A percentile compares a stretch with the other conserved stretches of the same genome.
These are phyloP conservation scores for Aspergillus ostianus DNA, from an alignment of 495 filamentous ascomycete species.

Conservation along the genomic window DNA sequence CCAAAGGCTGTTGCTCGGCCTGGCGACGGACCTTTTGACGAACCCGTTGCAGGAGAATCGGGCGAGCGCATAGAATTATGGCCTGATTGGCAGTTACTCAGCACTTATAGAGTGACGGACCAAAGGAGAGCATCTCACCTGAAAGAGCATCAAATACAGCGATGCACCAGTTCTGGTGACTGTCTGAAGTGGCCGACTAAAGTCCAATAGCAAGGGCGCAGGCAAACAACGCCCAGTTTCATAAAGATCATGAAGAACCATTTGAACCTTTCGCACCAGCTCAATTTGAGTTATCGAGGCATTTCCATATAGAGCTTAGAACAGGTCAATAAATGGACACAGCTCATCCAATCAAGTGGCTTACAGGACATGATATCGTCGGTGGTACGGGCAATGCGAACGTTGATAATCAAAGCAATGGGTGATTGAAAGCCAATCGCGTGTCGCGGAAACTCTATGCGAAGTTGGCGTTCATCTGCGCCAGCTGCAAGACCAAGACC, in stretches of 20 bases:
- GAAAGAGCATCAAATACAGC: conserved; percentile 23
- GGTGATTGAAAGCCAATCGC: conserved; percentile 23
- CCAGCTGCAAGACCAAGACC: conserved; percentile 26
- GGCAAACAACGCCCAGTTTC: conserved; percentile 22
- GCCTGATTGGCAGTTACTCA: conserved; percentile 8
- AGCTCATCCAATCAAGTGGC: not conserved
- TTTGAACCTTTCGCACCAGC: conserved; percentile 20
- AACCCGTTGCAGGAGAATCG: conserved; percentile 22
- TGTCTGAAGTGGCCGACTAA: conserved; percentile 16
- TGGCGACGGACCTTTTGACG: conserved; percentile 17
- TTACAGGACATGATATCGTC: conserved; percentile 27
- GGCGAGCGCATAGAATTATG: conserved; percentile 25
- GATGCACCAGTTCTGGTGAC: conserved; percentile 25
- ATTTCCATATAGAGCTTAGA: conserved; percentile 22
- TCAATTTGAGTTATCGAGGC: conserved; percentile 22
- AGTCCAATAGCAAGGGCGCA: conserved; percentile 15
- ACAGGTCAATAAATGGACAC: not conserved
- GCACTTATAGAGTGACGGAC: not conserved
- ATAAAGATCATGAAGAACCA: conserved; percentile 20
- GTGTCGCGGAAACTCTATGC: conserved; percentile 15
- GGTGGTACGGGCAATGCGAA: conserved; percentile 25
- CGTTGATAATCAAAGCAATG: conserved; percentile 21
- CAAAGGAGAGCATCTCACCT: conserved; percentile 10
- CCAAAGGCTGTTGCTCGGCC: conserved; percentile 2
- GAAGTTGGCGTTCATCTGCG: conserved; percentile 23